Base-by-base conservation (phyloP, 2,329 filamentous ascomycete genomes). In the Geoglossum cookeanum region DNA sequence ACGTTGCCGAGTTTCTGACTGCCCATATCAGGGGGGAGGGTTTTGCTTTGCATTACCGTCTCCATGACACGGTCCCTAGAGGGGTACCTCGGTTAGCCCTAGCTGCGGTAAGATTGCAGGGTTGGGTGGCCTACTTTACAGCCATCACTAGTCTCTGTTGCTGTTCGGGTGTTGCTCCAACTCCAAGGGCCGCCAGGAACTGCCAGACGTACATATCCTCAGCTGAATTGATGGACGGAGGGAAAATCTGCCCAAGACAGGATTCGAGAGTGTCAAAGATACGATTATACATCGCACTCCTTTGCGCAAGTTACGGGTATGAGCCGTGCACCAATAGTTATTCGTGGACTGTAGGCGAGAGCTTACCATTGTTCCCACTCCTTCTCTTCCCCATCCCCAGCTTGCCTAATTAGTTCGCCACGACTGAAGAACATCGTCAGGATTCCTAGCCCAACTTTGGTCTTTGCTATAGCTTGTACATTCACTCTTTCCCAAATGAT, bases 131-230 rank as follows among this genome's bases (percentile, higher is more conserved):
- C 70, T 63, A 75, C 78, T 97, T 98, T 64, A 98, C 92, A 45
- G 89, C 90, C 65, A 96, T 79, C 8, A 98, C 92, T 58, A 98
- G 77, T 58, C 90, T 80, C 68, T 95, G 91, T 70, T 98, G 92
- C 71, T 98, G 92, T 63, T 96, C 89, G 13, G 90, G 88, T 66
- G 81, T 90, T 37, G 92, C 91, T 55, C 87, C 90, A 62, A 95
- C 92, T 61, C 92, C 92, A 70, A 96, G 88, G 11, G 91, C 89
- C 7, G 92, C 92, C 62, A 98, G 77, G 68, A 97, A 94, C 70
- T 97, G 91, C 92, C 92, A 98, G 44, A 97, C 88, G 66, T 97
- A 94, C 66, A 95, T 84, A 65, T 98, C 92, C 63, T 96, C 89
- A 55, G 87, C 86, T 6, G 87, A 83, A 62, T 87, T 89, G 65